phyloP scores from a whole-genome alignment of 2,329 filamentous ascomycete genomes.

The Emmonsia crescens region DNA sequence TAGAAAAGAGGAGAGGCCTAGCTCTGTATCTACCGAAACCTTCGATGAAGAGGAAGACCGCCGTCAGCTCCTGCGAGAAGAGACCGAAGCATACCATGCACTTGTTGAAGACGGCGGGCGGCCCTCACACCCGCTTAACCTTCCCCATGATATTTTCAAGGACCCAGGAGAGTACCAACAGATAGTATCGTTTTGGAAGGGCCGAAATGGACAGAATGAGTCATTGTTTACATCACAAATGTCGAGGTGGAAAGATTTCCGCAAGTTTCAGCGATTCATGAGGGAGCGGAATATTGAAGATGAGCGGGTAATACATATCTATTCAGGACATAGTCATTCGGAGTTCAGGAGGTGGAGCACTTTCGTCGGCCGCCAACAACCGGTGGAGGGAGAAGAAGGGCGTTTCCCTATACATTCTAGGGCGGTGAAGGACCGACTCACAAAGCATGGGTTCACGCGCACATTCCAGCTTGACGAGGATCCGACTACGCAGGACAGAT shows the following conservation, averaged over 20 bases:
- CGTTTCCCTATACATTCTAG: neutral
- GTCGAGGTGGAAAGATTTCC: neutral
- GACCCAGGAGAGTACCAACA: constrained; percentile 2
- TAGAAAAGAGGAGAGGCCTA: no score
- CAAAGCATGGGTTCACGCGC: neutral
- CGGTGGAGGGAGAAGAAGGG: neutral
- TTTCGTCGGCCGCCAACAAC: neutral
- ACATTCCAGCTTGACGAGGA: constrained; percentile 2
- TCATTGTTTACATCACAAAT: neutral
- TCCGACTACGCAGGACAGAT: neutral
- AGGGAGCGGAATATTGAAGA: neutral
- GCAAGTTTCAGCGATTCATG: neutral
- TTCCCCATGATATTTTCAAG: neutral
- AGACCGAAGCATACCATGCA: neutral
- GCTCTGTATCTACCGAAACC: neutral
- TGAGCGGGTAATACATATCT: neutral
- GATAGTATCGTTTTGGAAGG: constrained; percentile 1
- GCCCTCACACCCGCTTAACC: neutral
- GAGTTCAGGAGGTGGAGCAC: neutral
- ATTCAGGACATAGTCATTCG: neutral
- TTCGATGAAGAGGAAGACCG: neutral
- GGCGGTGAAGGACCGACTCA: constrained; percentile 2
- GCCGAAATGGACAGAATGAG: neutral
- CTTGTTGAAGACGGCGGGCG: constrained; percentile 4
- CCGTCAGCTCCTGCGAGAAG: neutral